These are phyloP conservation scores for Boletus rubroflammeus DNA, from an alignment of 768 basidiomycete genomes.

Conservation along the genomic window DNA sequence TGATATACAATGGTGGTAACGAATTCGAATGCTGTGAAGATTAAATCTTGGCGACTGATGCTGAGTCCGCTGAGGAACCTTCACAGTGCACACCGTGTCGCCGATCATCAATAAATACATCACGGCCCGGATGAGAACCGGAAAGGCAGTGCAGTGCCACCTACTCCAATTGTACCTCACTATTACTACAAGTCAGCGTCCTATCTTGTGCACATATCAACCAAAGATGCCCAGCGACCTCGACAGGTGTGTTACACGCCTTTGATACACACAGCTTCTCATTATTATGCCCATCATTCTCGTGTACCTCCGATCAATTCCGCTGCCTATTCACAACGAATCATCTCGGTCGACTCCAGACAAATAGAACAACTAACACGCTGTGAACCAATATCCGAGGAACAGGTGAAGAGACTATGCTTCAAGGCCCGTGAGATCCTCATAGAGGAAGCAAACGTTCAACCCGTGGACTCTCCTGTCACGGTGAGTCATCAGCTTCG, in stretches of 20 bases:
- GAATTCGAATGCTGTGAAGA: conserved; percentile 7
- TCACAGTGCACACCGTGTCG: conserved; percentile 5
- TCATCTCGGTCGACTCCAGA: conserved; percentile 40
- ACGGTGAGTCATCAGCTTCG: conserved; percentile 56
- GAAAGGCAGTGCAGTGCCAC: conserved; percentile 28
- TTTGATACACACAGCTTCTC: conserved; percentile 27
- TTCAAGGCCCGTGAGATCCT: conserved; percentile 94
- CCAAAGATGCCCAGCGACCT: conserved; percentile 51
- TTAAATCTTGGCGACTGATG: conserved; percentile 8
- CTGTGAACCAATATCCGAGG: conserved; percentile 94
- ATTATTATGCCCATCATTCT: conserved; percentile 22
- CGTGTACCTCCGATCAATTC: conserved; percentile 26
- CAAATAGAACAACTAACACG: conserved; percentile 93
- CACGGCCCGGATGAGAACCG: conserved; percentile 12
- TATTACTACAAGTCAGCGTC: conserved; percentile 31
- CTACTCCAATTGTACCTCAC: conserved; percentile 17
- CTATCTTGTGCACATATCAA: conserved; percentile 22
- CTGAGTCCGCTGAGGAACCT: background rate
- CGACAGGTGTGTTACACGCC: conserved; percentile 46
- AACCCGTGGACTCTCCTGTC: conserved; percentile 92
- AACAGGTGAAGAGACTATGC: conserved; percentile 92
- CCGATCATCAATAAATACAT: conserved; percentile 15
- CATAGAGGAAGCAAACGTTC: conserved; percentile 97
- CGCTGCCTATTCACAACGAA: conserved; percentile 9
- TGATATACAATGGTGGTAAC: conserved; percentile 21